These are phyloP conservation scores for Hamamelis virginiana DNA, from an alignment of 164 flowering plant genomes.

Conservation along the genomic window DNA sequence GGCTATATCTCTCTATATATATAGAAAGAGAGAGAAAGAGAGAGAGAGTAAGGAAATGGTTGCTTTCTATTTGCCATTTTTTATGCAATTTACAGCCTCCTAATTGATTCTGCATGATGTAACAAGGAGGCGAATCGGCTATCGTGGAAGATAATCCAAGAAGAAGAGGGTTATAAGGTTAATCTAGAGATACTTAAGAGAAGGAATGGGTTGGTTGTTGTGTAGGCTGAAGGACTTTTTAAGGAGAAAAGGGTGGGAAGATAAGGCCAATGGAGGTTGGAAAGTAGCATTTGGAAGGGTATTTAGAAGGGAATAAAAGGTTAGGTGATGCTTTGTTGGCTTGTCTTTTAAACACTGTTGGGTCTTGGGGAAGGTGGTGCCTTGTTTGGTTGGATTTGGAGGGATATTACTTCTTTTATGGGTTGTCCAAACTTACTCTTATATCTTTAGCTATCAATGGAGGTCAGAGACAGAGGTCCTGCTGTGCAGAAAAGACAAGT, in stretches of 20 bases:
- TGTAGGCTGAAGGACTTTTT: conserved; percentile 27
- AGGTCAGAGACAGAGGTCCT: conserved; percentile 5
- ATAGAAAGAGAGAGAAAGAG: too few relatives aligned
- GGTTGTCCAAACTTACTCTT: conserved; percentile 6
- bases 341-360: too few relatives aligned
- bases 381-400: conserved; percentile 8
- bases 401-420: not conserved
- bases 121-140: conserved; percentile 22
- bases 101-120: conserved; percentile 12
- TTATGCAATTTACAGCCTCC: not conserved
- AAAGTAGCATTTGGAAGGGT: conserved; percentile 31
- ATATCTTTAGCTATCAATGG: conserved; percentile 6
- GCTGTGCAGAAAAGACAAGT: conserved; percentile 9
- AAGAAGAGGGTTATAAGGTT: conserved; percentile 10
- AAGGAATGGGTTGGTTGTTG: conserved; percentile 24
- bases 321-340: conserved; percentile 34
- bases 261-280: conserved; percentile 22
- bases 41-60: too few relatives aligned
- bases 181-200: too few relatives aligned
- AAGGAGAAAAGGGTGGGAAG: too few relatives aligned
- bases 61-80: not conserved
- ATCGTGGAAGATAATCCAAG: conserved; percentile 19
- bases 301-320: conserved; percentile 14
- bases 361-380: conserved; percentile 12
- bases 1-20: too few relatives aligned